Percentiles rank a stretch among this genome's conserved stretches.
These are phyloP conservation scores for Ceratobasidium sp. DNA, from an alignment of 1,284 basidiomycete genomes.

Conservation along the genomic window DNA sequence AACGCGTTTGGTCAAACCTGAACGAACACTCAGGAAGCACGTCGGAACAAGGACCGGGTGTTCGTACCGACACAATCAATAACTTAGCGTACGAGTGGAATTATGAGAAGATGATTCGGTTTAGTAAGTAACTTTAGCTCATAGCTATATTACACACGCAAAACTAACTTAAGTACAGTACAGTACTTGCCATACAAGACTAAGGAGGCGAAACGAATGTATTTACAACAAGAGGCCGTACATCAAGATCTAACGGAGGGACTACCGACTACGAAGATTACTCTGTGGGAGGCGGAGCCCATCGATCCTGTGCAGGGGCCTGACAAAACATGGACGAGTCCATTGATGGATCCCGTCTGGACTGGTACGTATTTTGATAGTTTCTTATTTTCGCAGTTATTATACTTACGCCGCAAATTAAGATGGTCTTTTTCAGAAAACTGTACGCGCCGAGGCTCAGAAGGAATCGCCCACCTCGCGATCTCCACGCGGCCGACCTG, in stretches of 20 bases:
- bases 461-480: neutral
- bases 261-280: neutral
- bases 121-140: slow-evolving; percentile 3
- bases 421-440: slow-evolving; percentile 4
- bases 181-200: too few species aligned
- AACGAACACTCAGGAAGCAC: slow-evolving; percentile 30
- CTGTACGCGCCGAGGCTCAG: neutral
- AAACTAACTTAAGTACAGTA: too few species aligned
- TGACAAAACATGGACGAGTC: slow-evolving; percentile 23
- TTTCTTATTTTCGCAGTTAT: neutral
- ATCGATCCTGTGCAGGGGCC: neutral
- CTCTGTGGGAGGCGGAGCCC: slow-evolving; percentile 1
- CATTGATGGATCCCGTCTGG: slow-evolving; percentile 31
- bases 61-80: slow-evolving; percentile 12
- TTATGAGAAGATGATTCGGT: slow-evolving; percentile 11
- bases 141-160: too few species aligned
- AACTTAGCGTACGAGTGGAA: slow-evolving; percentile 30
- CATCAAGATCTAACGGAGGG: neutral
- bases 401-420: neutral
- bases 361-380: neutral
- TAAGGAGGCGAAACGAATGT: neutral
- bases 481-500: neutral
- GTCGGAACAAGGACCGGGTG: slow-evolving; percentile 20
- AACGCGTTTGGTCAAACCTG: slow-evolving; percentile 10
- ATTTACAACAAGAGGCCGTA: neutral